Evolutionary conservation across 345 rosid genomes (phyloP), one percentile per base, ranked within the genome.

Genomic region (Nephelium lappaceum): DNA sequence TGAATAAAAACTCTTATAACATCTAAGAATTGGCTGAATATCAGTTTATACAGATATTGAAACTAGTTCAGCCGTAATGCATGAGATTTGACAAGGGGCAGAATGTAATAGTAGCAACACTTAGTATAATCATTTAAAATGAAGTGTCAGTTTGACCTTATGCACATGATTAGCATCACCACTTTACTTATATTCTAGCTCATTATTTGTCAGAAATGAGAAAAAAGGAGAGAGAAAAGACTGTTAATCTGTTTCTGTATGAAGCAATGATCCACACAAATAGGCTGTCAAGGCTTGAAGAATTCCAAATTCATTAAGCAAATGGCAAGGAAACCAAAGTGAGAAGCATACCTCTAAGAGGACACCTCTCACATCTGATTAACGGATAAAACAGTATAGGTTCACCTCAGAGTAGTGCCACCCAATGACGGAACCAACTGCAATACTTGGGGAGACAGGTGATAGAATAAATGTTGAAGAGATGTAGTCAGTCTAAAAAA

Each of bases 261-360:
- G 55, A 77, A 61, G 36, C 67, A 55, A 73, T n/a, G 73, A 58
- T 67, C 36, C 2, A 31, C 36, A 31, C 36, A 31, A 31, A 31
- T 31, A 31, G 2, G 36, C 36, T 31, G 36, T 31, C 36, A 19
- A 75, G 69, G 77, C 76, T 72, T 72, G 74, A 62, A 80, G 78
- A 82, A 75, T 67, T 78, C 76, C 71, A 61, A 49, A 77, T 60
- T 84, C 81, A 73, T 77, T 45, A 76, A 77, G 80, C 81, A 86
- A 74, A 69, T 51, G 45, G 65, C 72, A 68, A 74, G 81, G 81
- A 86, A 82, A 82, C 89, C 88, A 58, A 83, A 82, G 79, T 71
- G 87, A 88, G 86, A 90, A 83, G 91, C 90, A 83, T 81, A 85
- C 89, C 87, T 84, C 89, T 80, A 83, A 43, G 87, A 88, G 93